Evolutionary conservation across 345 rosid genomes (phyloP).

Genomic region (Isatis tinctoria): DNA sequence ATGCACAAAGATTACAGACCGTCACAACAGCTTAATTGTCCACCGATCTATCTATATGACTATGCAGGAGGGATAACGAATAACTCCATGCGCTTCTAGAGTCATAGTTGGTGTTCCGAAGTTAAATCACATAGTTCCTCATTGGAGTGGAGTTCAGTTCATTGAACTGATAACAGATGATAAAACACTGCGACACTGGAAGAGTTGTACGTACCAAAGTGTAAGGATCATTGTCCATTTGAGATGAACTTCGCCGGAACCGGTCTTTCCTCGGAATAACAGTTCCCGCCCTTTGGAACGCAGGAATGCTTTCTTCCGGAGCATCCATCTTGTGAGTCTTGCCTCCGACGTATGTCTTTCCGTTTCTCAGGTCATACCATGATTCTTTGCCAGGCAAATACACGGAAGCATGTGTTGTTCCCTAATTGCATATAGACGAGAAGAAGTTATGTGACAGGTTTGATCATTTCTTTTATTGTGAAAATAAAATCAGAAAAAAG

Average conservation of each 20-base stretch:
- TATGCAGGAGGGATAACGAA: background rate
- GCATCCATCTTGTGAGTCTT: constrained; percentile 65
- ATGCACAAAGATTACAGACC: background rate
- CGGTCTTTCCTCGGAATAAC: constrained; percentile 91
- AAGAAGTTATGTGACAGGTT: background rate
- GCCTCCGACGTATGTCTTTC: constrained; percentile 61
- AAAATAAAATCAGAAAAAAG: constrained; percentile 3
- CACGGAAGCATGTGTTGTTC: constrained; percentile 62
- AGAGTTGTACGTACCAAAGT: constrained; percentile 60
- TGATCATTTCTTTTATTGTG: background rate
- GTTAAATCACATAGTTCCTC: background rate
- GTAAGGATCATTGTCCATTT: constrained; percentile 92
- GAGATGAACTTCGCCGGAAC: constrained; percentile 86
- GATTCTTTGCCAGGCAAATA: constrained; percentile 88
- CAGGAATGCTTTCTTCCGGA: constrained; percentile 83
- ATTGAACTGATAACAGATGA: background rate
- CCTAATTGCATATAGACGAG: constrained; percentile 33
- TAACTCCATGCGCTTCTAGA: too few species aligned
- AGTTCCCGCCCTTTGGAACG: constrained; percentile 96
- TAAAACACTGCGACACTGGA: background rate
- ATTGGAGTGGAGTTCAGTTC: background rate
- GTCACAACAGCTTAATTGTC: background rate
- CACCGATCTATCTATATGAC: background rate
- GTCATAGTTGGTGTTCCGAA: background rate
- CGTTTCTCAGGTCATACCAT: constrained; percentile 87